phyloP scores from a whole-genome alignment of 345 rosid species.

The Salix koriyanagi region DNA sequence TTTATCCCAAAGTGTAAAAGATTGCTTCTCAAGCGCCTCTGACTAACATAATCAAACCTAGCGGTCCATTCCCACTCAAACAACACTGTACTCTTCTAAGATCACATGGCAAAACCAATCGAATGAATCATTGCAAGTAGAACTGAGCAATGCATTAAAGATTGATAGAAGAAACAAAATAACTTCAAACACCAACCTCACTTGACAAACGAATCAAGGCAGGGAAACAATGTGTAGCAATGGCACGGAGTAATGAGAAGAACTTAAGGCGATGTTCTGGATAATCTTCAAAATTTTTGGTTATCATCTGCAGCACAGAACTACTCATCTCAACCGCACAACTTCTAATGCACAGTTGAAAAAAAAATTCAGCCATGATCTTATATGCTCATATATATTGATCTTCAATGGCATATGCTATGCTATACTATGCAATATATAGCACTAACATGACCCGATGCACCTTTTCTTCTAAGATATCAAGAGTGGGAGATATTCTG shows the following conservation, averaged over 20 bases:
- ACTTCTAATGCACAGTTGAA: neutral
- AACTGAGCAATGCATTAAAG: neutral
- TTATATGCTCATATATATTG: neutral
- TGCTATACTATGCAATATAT: neutral
- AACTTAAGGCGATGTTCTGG: conserved; percentile 99
- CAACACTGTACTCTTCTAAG: neutral
- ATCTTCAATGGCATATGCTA: neutral
- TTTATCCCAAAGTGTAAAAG: neutral
- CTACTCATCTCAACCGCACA: conserved; percentile 7
- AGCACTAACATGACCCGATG: neutral
- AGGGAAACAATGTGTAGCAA: conserved; percentile 89
- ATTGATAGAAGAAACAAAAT: neutral
- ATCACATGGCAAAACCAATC: neutral
- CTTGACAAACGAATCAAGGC: conserved; percentile 86
- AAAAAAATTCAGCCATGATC: neutral
- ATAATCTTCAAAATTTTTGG: conserved; percentile 95
- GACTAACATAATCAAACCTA: neutral
- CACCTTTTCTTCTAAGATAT: neutral
- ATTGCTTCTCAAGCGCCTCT: neutral
- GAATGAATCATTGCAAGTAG: neutral
- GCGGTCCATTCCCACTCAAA: neutral
- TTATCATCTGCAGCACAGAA: conserved; percentile 72
- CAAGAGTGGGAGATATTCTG: neutral
- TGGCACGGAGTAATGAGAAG: conserved; percentile 95
- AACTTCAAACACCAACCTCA: conserved; percentile 56